A percentile compares a stretch with the other conserved stretches of the same genome.
Evolutionary conservation across 1,284 basidiomycete genomes (phyloP).

Genomic region (Singerocomus inundabilis): DNA sequence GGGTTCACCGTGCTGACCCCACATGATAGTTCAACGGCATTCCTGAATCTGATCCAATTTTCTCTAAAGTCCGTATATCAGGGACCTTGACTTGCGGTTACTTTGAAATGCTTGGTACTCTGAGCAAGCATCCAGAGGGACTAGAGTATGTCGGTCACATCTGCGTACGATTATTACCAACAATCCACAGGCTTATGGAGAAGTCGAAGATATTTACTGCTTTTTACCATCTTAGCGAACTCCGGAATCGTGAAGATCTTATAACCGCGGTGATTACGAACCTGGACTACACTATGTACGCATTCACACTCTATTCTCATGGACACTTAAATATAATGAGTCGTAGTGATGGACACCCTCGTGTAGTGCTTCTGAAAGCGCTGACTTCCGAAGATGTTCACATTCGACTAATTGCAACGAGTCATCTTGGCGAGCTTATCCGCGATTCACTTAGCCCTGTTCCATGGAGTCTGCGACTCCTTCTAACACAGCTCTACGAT

Average conservation of each 20-base stretch:
- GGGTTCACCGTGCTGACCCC: slow-evolving; percentile 3
- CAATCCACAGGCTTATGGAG: slow-evolving; percentile 69
- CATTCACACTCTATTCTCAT: slow-evolving; percentile 5
- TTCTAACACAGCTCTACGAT: slow-evolving; percentile 96
- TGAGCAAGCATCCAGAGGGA: slow-evolving; percentile 87
- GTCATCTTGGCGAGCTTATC: slow-evolving; percentile 81
- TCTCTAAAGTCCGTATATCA: slow-evolving; percentile 81
- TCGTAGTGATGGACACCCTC: slow-evolving; percentile 84
- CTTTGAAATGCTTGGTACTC: slow-evolving; percentile 91
- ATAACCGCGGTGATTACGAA: slow-evolving; percentile 90
- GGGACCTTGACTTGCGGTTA: slow-evolving; percentile 90
- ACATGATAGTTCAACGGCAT: slow-evolving; percentile 58
- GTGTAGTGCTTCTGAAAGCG: slow-evolving; percentile 90
- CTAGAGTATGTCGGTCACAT: slow-evolving; percentile 69
- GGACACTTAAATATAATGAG: slow-evolving; percentile 1
- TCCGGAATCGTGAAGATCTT: slow-evolving; percentile 88
- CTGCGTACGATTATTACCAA: slow-evolving; percentile 6
- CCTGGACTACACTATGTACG: slow-evolving; percentile 86
- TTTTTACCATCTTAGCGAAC: slow-evolving; percentile 91
- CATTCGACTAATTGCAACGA: slow-evolving; percentile 86
- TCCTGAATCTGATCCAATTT: slow-evolving; percentile 75
- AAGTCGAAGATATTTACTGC: slow-evolving; percentile 92
- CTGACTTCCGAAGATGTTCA: slow-evolving; percentile 90
- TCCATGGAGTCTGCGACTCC: slow-evolving; percentile 84
- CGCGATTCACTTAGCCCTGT: slow-evolving; percentile 61